phyloP scores from a whole-genome alignment of 768 basidiomycete genomes.

The Suillus spraguei region DNA sequence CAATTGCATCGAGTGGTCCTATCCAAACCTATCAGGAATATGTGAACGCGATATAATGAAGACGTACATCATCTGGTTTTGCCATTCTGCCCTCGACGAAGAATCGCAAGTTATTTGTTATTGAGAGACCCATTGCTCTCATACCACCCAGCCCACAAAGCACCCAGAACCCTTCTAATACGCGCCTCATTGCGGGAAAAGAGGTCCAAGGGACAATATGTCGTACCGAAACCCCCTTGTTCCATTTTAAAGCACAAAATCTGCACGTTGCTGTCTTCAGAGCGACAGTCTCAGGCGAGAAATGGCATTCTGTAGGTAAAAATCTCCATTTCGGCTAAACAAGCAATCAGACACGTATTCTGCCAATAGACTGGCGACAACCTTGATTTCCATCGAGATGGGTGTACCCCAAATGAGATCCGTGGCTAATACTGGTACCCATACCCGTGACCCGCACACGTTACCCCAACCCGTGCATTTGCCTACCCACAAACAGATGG shows the following conservation, averaged over 20 bases:
- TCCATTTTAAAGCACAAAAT: conserved; percentile 66
- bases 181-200: conserved; percentile 73
- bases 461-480: too few relatives aligned
- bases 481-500: too few relatives aligned
- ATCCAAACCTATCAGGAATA: background rate
- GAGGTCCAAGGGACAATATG: conserved; percentile 90
- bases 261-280: conserved; percentile 80
- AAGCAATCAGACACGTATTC: conserved; percentile 11
- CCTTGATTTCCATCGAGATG: conserved; percentile 92
- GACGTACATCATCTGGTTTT: conserved; percentile 57
- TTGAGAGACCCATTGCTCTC: conserved; percentile 67
- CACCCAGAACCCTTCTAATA: conserved; percentile 61
- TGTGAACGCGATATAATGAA: background rate
- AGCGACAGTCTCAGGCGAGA: conserved; percentile 56
- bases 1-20: background rate
- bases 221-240: conserved; percentile 34
- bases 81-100: conserved; percentile 70
- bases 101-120: conserved; percentile 86
- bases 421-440: conserved; percentile 31
- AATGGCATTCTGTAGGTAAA: conserved; percentile 62
- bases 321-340: conserved; percentile 97
- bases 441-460: too few relatives aligned
- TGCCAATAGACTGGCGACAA: conserved; percentile 31
- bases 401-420: conserved; percentile 68
- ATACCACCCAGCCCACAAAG: conserved; percentile 76